A percentile compares a stretch with the other conserved stretches of the same genome.
Evolutionary conservation across 768 basidiomycete species (phyloP).

Genomic region (Strobilomyces confusus): DNA sequence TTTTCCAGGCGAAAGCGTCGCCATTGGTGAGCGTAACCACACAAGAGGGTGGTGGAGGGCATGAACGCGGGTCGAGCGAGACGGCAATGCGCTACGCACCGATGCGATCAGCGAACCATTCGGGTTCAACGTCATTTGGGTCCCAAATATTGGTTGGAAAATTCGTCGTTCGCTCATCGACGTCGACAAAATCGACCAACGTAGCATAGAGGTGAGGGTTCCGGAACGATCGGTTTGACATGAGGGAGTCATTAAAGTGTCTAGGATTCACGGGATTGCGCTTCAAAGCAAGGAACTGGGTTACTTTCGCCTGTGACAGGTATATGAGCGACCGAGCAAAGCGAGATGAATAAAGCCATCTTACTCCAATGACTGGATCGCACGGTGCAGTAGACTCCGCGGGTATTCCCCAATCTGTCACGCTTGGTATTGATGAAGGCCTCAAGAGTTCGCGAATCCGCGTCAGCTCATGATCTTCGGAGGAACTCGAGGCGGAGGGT

Average conservation of each 20-base stretch:
- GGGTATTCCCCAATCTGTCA: constrained; percentile 78
- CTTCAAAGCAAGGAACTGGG: constrained; percentile 74
- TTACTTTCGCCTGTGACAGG: constrained; percentile 64
- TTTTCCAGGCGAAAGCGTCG: constrained; percentile 1
- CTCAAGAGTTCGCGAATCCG: constrained; percentile 52
- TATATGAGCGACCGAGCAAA: not conserved
- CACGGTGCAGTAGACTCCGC: constrained; percentile 49
- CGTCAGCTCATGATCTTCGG: constrained; percentile 44
- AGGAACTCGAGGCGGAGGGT: constrained; percentile 15
- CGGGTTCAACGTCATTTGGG: constrained; percentile 54
- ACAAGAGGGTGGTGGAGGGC: constrained; percentile 10
- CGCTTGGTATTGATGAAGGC: constrained; percentile 61
- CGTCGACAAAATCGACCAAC: constrained; percentile 90
- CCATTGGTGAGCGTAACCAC: constrained; percentile 1
- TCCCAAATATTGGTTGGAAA: constrained; percentile 76
- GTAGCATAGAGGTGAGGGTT: constrained; percentile 97
- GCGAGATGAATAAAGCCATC: constrained; percentile 4
- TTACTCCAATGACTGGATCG: constrained; percentile 61
- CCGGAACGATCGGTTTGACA: constrained; percentile 88
- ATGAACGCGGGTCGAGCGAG: constrained; percentile 26
- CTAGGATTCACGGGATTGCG: constrained; percentile 56
- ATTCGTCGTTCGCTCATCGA: constrained; percentile 83
- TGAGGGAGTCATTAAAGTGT: constrained; percentile 95
- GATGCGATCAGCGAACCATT: constrained; percentile 76
- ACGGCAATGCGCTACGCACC: constrained; percentile 46